A percentile compares a stretch with the other conserved stretches of the same genome.
Conservation (phyloP, 202 grass and related monocot species). For the Musa balbisiana region DNA sequence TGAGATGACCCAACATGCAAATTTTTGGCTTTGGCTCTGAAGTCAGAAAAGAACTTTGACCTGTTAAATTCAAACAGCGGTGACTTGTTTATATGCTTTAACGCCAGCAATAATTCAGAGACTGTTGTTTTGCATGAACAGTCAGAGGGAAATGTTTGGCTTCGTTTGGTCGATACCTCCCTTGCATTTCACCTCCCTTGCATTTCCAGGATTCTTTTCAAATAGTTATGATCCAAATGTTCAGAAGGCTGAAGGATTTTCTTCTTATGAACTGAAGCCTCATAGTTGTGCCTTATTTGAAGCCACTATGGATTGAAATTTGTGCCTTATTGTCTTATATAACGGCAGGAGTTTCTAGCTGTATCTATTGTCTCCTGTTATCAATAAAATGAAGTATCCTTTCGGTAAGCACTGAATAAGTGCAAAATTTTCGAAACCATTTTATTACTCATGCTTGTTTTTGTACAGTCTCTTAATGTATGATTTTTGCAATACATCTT, state of each 20-base stretch:
- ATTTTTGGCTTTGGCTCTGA: conserved; percentile 59
- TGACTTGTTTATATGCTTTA: conserved; percentile 71
- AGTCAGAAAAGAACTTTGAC: conserved; percentile 34
- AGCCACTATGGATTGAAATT: conserved; percentile 9
- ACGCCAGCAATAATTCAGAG: conserved; percentile 33
- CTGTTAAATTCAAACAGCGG: conserved; percentile 27
- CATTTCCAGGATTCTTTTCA: conserved; percentile 75
- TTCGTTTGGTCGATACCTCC: conserved; percentile 86
- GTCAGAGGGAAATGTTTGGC: conserved; percentile 53
- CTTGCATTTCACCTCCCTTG: conserved; percentile 76
- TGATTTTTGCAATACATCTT: too few species aligned
- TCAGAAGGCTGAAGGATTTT: conserved; percentile 36
- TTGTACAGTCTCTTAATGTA: too few species aligned
- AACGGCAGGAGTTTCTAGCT: not conserved
- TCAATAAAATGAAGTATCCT: too few species aligned
- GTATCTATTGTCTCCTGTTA: not conserved
- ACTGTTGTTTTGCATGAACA: conserved; percentile 43
- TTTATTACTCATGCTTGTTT: too few species aligned
- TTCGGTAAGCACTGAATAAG: too few species aligned
- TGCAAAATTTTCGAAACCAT: too few species aligned
- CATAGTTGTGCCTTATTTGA: conserved; percentile 84
- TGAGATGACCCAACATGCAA: conserved; percentile 61
- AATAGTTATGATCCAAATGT: conserved; percentile 29
- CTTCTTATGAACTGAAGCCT: conserved; percentile 57
- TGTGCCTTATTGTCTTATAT: not conserved